Conservation (phyloP, 805 yeast genomes). For the Candida dajiaensis region DNA sequence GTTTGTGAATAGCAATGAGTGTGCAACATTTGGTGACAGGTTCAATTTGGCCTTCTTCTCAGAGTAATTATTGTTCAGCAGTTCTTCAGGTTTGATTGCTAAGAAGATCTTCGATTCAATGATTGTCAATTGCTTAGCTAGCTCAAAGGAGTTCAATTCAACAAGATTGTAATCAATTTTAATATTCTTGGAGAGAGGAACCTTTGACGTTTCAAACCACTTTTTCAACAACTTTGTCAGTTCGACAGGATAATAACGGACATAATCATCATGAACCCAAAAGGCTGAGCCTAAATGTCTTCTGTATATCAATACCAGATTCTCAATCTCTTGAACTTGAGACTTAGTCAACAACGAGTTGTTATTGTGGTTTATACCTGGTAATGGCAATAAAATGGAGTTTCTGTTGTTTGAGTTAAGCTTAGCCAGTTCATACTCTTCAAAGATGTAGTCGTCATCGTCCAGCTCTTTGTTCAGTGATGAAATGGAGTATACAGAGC, state of each 20-base stretch:
- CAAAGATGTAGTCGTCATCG: constrained; percentile 43
- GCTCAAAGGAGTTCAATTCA: constrained; percentile 61
- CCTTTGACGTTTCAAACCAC: constrained; percentile 53
- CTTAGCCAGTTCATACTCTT: constrained; percentile 50
- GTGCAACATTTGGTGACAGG: constrained; percentile 57
- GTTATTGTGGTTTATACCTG: constrained; percentile 20
- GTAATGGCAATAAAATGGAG: constrained; percentile 27
- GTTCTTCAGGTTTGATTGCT: constrained; percentile 56
- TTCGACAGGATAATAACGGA: constrained; percentile 20
- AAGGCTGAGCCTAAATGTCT: constrained; percentile 32
- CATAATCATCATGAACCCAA: constrained; percentile 19
- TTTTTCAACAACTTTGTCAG: constrained; percentile 28
- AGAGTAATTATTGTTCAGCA: constrained; percentile 58
- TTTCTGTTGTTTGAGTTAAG: constrained; percentile 36
- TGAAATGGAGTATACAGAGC: constrained; percentile 25
- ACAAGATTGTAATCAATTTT: constrained; percentile 14
- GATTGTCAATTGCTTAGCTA: constrained; percentile 71
- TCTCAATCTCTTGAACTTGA: constrained; percentile 34
- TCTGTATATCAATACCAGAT: constrained; percentile 46
- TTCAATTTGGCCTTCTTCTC: constrained; percentile 52
- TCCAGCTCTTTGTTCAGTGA: constrained; percentile 25
- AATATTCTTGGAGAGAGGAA: constrained; percentile 19
- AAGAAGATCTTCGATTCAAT: constrained; percentile 66
- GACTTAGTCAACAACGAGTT: constrained; percentile 20
- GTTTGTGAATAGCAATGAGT: constrained; percentile 63